phyloP scores from a whole-genome alignment of 495 filamentous ascomycete genomes.

The Neurospora sp. region DNA sequence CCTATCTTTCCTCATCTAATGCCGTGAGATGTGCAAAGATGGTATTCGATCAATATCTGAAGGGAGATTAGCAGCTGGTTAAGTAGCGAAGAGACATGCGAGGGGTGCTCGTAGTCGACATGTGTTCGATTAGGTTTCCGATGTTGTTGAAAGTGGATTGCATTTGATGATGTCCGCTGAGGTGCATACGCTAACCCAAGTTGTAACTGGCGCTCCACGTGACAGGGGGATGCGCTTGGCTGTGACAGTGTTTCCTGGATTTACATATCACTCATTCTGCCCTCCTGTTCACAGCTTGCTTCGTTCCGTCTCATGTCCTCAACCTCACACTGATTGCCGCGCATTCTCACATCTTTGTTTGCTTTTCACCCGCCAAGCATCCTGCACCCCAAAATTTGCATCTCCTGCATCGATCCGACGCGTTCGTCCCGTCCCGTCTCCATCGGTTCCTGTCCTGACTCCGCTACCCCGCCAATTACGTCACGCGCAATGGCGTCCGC shows the following conservation, averaged over 20 bases:
- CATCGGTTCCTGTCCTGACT: neutral
- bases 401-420: neutral
- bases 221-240: neutral
- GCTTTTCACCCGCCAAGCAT: neutral
- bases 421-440: neutral
- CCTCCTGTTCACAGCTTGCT: neutral
- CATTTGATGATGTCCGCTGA: neutral
- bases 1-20: too few relatives aligned
- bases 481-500: neutral
- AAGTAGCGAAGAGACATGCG: too few relatives aligned
- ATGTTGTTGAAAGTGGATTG: neutral
- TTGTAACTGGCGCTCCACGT: neutral
- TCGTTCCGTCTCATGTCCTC: neutral
- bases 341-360: neutral
- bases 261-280: neutral
- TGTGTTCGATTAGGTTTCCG: neutral
- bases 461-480: neutral
- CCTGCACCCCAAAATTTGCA: neutral
- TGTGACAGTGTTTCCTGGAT: neutral
- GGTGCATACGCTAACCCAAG: neutral
- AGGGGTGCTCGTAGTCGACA: too few relatives aligned
- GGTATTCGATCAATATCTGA: too few relatives aligned
- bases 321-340: neutral
- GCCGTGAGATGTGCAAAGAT: too few relatives aligned
- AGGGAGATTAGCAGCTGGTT: too few relatives aligned